Evolutionary conservation across 2,329 filamentous ascomycete genomes (phyloP), one percentile per base, ranked within the genome.

Genomic region (Hansfordia pulvinata): DNA sequence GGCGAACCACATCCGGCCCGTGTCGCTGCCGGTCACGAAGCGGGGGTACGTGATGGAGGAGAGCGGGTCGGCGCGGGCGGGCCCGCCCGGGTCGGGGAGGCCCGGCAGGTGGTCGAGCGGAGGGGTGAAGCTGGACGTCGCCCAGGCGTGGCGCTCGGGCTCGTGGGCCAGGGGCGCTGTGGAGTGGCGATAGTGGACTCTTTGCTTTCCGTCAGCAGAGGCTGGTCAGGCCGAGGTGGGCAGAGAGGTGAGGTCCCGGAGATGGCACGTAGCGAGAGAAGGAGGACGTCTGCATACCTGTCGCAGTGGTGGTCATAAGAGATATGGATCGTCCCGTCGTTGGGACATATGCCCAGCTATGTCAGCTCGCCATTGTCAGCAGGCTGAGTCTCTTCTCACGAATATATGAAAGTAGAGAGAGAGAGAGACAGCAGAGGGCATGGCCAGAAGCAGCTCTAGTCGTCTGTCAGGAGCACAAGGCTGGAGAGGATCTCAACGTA

Each of bases 221-320:
- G 12, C 14, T 7, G 13, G 6, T 11, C 6, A 6, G 13, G 6
- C 13, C 6, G 20, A 10, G 6, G 6, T 6, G 20, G 20, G 13
- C 20, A 22, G 10, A n/a, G 13, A 6, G n/a, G 20, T 11, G n/a
- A 22, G n/a, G n/a, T n/a, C n/a, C n/a, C n/a, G n/a, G n/a, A n/a
- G n/a, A n/a, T n/a, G n/a, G n/a, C n/a, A n/a, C n/a, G n/a, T n/a
- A n/a, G n/a, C n/a, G n/a, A n/a, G n/a, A n/a, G n/a, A n/a, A n/a
- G n/a, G n/a, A n/a, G n/a, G n/a, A n/a, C n/a, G n/a, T n/a, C n/a
- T 19, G 18, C 40, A 20, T 37, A 49, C 46, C 38, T 36, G 28
- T 58, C 55, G 32, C 54, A 58, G 33, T 66, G 61, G 33, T 65
- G 62, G 29, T 67, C 62, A 34, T 63, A 66, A 6, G 58, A 60